A percentile compares a stretch with the other conserved stretches of the same genome.
Conservation (phyloP, 805 yeast species). For the Nadsonia fulvescens region DNA sequence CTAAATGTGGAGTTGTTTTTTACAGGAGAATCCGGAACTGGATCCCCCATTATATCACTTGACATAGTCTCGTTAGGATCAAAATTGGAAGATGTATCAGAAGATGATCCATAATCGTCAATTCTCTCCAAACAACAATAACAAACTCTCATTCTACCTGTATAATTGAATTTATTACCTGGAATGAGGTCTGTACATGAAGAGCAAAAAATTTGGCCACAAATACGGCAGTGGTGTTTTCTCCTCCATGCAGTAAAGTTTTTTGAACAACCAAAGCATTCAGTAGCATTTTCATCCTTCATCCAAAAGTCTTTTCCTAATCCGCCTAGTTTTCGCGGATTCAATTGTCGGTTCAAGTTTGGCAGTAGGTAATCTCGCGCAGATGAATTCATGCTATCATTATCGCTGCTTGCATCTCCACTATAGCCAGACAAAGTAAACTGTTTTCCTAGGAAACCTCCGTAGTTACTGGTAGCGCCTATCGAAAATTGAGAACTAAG, state of each 20-base stretch:
- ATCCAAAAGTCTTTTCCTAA: conserved; percentile 79
- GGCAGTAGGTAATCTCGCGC: conserved; percentile 7
- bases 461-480: no score
- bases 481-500: no score
- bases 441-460: no score
- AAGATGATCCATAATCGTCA: conserved; percentile 34
- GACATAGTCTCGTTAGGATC: no score
- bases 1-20: no score
- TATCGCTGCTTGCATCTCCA: conserved; percentile 13
- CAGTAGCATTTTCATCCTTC: conserved; percentile 82
- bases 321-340: conserved; percentile 10
- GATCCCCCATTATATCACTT: no score
- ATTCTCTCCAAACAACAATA: conserved; percentile 46
- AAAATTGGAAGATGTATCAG: conserved; percentile 5
- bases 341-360: conserved; percentile 6
- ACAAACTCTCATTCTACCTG: conserved; percentile 64
- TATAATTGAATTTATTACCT: conserved; percentile 43
- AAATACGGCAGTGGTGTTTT: conserved; percentile 85
- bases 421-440: no score
- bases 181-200: conserved; percentile 58
- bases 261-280: conserved; percentile 69
- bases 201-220: conserved; percentile 90
- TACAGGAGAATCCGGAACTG: no score
- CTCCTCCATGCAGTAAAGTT: conserved; percentile 66
- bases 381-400: conserved; percentile 11